Conservation (phyloP, 2,329 filamentous ascomycete species). For the Fusarium equiseti region DNA sequence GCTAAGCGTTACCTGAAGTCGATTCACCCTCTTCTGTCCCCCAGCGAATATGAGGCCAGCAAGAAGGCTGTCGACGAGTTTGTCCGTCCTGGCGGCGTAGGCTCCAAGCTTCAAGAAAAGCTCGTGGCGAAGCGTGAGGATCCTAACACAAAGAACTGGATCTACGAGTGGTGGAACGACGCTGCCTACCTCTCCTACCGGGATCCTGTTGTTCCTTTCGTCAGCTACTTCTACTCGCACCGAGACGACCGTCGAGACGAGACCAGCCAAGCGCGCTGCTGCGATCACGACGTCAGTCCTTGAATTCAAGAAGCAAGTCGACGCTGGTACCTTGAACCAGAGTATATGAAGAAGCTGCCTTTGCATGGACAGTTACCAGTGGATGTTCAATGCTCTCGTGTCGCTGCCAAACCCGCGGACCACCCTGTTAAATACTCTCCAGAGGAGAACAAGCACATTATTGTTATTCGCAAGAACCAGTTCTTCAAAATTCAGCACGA, state of each 20-base stretch:
- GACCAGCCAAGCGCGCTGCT: slow-evolving; percentile 91
- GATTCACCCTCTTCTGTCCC: slow-evolving; percentile 78
- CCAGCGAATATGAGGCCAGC: slow-evolving; percentile 76
- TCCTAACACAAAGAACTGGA: slow-evolving; percentile 89
- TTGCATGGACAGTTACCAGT: slow-evolving; percentile 98
- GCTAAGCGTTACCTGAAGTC: slow-evolving; percentile 83
- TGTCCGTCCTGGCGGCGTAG: slow-evolving; percentile 85
- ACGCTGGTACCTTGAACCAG: slow-evolving; percentile 87
- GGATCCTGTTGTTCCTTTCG: slow-evolving; percentile 96
- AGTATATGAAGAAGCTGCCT: slow-evolving; percentile 99
- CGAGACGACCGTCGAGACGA: slow-evolving; percentile 89
- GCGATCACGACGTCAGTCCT: slow-evolving; percentile 87
- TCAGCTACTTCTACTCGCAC: slow-evolving; percentile 99
- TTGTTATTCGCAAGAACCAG: slow-evolving; percentile 94
- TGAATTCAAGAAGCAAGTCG: slow-evolving; percentile 95
- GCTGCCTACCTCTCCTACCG: slow-evolving; percentile 92
- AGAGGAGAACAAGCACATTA: slow-evolving; percentile 84
- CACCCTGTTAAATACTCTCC: slow-evolving; percentile 83
- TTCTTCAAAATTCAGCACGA: slow-evolving; percentile 94
- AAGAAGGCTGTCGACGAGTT: slow-evolving; percentile 90
- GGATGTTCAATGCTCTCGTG: slow-evolving; percentile 97
- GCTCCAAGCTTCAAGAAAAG: slow-evolving; percentile 87
- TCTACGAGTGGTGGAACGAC: slow-evolving; percentile 98
- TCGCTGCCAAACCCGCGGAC: slow-evolving; percentile 85
- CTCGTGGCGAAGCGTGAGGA: slow-evolving; percentile 83